Conservation (phyloP, 768 basidiomycete species). For the Ramaria sp. region DNA sequence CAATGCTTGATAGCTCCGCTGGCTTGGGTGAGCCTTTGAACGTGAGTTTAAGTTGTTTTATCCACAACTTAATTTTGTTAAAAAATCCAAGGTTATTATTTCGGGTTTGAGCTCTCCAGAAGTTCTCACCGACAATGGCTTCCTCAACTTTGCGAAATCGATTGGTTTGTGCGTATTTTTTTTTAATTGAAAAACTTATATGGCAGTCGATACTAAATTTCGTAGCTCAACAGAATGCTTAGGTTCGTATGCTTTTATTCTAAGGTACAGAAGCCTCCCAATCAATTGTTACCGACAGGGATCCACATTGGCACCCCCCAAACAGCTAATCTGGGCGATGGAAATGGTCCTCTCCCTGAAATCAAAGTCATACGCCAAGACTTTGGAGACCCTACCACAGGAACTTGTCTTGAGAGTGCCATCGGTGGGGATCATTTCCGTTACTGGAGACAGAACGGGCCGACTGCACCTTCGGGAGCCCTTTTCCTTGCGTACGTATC, state of each 20-base stretch:
- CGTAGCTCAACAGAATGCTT: slow-evolving; percentile 6
- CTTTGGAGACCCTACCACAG: background rate
- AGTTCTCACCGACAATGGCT: slow-evolving; percentile 11
- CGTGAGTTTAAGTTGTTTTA: background rate
- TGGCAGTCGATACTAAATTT: background rate
- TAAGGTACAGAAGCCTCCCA: background rate
- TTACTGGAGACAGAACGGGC: slow-evolving; percentile 21
- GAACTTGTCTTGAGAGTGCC: slow-evolving; percentile 18
- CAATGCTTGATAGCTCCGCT: slow-evolving; percentile 5
- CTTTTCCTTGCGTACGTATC: slow-evolving; percentile 24
- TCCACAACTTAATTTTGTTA: background rate
- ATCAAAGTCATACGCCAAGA: slow-evolving; percentile 8
- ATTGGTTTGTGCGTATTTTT: slow-evolving; percentile 3
- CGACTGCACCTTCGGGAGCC: slow-evolving; percentile 20
- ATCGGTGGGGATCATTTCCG: slow-evolving; percentile 5
- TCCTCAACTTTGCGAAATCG: slow-evolving; percentile 10
- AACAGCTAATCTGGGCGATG: slow-evolving; percentile 14
- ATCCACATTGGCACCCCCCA: slow-evolving; percentile 13
- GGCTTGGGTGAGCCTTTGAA: slow-evolving; percentile 10
- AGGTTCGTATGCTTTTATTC: background rate
- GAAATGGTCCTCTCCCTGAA: slow-evolving; percentile 8
- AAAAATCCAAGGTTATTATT: slow-evolving; percentile 11
- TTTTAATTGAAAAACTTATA: background rate
- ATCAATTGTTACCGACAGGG: slow-evolving; percentile 6
- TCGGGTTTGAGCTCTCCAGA: slow-evolving; percentile 10